A percentile compares a stretch with the other conserved stretches of the same genome.
phyloP scores from a whole-genome alignment of 345 rosid genomes.

The Ceriops tagal region DNA sequence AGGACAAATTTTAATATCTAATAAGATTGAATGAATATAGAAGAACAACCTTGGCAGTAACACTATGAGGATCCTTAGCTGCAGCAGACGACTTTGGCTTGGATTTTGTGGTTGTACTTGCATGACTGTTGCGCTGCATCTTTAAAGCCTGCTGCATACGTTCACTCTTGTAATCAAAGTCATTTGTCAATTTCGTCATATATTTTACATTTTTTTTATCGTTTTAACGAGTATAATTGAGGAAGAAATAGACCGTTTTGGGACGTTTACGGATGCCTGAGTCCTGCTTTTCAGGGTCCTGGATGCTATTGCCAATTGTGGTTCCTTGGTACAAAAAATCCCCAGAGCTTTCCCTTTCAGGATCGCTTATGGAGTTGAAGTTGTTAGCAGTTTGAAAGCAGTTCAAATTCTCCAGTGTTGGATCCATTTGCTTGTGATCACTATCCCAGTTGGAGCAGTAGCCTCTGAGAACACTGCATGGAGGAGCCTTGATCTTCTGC shows the following conservation, averaged over 20 bases:
- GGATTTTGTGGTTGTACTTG: constrained; percentile 31
- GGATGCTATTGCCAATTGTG: constrained; percentile 37
- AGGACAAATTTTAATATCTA: no score
- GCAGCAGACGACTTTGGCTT: constrained; percentile 48
- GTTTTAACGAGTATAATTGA: not conserved
- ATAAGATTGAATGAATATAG: not conserved
- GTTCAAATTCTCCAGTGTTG: constrained; percentile 32
- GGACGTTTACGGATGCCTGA: constrained; percentile 55
- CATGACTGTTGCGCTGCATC: constrained; percentile 41
- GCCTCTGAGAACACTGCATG: constrained; percentile 11
- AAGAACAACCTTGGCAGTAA: constrained; percentile 81
- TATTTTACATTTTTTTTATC: not conserved
- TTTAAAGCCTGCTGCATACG: constrained; percentile 37
- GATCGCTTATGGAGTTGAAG: constrained; percentile 21
- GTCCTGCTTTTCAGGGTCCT: constrained; percentile 39
- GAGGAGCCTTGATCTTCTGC: constrained; percentile 27
- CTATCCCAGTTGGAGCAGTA: constrained; percentile 40
- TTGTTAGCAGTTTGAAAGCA: constrained; percentile 38
- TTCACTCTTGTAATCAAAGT: constrained; percentile 39
- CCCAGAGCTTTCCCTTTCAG: constrained; percentile 28
- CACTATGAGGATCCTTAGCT: constrained; percentile 82
- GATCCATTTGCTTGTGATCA: constrained; percentile 36
- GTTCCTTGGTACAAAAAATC: constrained; percentile 61
- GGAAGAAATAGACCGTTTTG: constrained; percentile 29
- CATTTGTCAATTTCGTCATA: not conserved